Evolutionary conservation across 495 filamentous ascomycete species (phyloP).

Genomic region (Podospora fimiseda): DNA sequence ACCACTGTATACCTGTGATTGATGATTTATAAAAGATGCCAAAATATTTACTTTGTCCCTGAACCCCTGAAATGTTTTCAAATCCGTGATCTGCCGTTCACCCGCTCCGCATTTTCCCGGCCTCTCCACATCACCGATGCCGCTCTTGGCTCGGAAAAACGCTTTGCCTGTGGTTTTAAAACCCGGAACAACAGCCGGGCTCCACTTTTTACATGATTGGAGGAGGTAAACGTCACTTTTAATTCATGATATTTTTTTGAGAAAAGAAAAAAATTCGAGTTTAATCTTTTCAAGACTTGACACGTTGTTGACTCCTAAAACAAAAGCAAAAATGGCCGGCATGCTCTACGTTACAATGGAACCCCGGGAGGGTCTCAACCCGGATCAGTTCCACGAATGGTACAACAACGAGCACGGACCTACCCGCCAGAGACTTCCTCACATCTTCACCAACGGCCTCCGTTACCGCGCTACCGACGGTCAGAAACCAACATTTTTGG

Average conservation of each 20-base stretch:
- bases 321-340: conserved; percentile 28
- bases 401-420: conserved; percentile 88
- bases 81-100: background rate
- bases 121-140: background rate
- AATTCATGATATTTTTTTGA: background rate
- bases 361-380: conserved; percentile 54
- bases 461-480: conserved; percentile 65
- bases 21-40: too few relatives aligned
- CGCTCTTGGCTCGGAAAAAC: conserved; percentile 17
- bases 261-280: background rate
- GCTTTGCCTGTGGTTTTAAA: conserved; percentile 16
- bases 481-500: conserved; percentile 60
- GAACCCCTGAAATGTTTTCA: background rate
- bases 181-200: conserved; percentile 21
- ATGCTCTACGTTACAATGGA: conserved; percentile 78
- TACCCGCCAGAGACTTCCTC: conserved; percentile 60
- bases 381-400: conserved; percentile 77
- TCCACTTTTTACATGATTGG: conserved; percentile 9
- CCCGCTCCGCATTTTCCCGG: background rate
- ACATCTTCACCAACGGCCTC: conserved; percentile 66
- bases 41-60: background rate
- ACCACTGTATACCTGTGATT: too few relatives aligned
- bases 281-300: background rate
- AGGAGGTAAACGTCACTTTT: conserved; percentile 2
- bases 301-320: too few relatives aligned